Conservation (phyloP, 2,329 filamentous ascomycete species). For the Trichoderma breve region DNA sequence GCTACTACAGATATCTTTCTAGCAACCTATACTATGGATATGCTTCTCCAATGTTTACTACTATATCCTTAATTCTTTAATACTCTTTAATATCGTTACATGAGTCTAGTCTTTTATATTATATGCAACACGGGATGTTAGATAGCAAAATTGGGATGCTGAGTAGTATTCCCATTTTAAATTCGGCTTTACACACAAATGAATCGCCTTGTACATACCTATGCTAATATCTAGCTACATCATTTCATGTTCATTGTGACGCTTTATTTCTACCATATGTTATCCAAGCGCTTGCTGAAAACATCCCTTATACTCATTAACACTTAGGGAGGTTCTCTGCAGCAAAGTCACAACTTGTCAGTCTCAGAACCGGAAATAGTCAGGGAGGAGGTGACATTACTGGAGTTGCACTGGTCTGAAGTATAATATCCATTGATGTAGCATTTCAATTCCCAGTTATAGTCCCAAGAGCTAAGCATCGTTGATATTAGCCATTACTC, state of each 20-base stretch:
- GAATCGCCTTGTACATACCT: no score
- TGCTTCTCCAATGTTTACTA: no score
- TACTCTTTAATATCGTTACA: no score
- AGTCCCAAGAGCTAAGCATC: background rate
- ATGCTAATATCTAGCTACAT: no score
- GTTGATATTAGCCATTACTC: background rate
- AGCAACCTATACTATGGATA: no score
- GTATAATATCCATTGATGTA: conserved; percentile 8
- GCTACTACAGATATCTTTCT: no score
- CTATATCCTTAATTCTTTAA: no score
- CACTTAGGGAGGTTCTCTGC: conserved; percentile 7
- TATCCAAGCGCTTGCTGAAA: background rate
- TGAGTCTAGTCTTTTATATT: no score
- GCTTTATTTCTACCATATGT: no score
- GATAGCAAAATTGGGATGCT: background rate
- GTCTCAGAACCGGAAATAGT: background rate
- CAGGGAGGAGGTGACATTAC: background rate
- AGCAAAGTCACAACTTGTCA: background rate
- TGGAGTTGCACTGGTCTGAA: conserved; percentile 1
- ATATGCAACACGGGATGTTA: no score
- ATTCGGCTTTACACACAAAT: background rate
- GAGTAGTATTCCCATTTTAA: background rate
- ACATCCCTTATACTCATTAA: background rate
- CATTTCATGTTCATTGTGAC: no score
- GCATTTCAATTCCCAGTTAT: background rate